These are phyloP conservation scores for Corchorus capsularis DNA, from an alignment of 345 rosid genomes.

Conservation along the genomic window DNA sequence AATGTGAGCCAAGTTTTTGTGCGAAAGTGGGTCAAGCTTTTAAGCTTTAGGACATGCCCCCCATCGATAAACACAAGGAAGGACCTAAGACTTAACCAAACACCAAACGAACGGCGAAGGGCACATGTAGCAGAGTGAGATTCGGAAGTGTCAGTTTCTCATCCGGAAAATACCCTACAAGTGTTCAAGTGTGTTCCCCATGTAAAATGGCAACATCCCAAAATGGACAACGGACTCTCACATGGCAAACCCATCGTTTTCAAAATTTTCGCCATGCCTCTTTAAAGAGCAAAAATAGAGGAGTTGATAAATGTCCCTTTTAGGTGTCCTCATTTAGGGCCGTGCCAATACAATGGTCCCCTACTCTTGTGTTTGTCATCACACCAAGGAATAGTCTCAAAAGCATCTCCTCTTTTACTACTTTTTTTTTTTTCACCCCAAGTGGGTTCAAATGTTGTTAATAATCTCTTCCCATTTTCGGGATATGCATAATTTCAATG, in stretches of 20 bases:
- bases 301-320: conserved; percentile 8
- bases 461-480: too few relatives aligned
- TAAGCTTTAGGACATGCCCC: background rate
- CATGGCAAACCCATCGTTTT: conserved; percentile 3
- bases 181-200: background rate
- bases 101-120: background rate
- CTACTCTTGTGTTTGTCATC: background rate
- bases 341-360: background rate
- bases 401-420: background rate
- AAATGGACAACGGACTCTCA: background rate
- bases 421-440: background rate
- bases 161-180: background rate
- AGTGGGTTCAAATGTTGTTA: too few relatives aligned
- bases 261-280: background rate
- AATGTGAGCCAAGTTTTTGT: background rate
- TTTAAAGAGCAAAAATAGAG: background rate
- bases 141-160: background rate
- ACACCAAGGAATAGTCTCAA: background rate
- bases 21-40: background rate
- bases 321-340: background rate
- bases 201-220: background rate
- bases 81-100: background rate
- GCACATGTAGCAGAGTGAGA: conserved; percentile 2
- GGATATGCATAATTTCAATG: too few relatives aligned
- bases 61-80: background rate